Evolutionary conservation across 805 yeast species (phyloP), one percentile per base, ranked within the genome.

Genomic region (Ogataea paradorogensis): DNA sequence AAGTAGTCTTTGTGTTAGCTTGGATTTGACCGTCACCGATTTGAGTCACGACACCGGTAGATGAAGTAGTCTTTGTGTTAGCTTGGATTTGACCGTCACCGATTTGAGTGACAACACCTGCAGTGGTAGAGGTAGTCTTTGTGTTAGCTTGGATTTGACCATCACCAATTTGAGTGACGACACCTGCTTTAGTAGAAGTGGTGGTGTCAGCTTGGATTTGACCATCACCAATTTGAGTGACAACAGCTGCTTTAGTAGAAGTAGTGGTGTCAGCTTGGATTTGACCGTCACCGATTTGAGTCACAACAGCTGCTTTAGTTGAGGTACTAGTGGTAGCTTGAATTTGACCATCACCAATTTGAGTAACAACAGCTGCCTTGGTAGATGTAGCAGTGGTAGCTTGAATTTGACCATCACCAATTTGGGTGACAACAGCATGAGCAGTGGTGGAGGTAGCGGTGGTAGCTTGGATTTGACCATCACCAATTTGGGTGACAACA

Each of bases 401-500:
- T 59, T 77, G 82, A 59, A 76, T 66, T 61, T 78, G 82, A 53
- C 82, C 82, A 47, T 78, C 84, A 52, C 72, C 71, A 42, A 78
- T 78, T 65, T 78, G 84, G 45, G 79, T 69, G 39, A 78, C 63
- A 42, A 65, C 75, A 27, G 46, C 50, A 38, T 58, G 67, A 39
- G 59, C 66, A 30, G 65, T 45, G 27, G 62, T 70, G 64, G 57
- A 50, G 24, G 73, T 56, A 21, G 69, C 58, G 33, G 69, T 66
- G 44, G 74, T 67, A 33, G 74, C 67, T 58, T 73, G 77, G 50
- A 73, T 65, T 61, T 76, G 80, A 53, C 80, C 80, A 47, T 73
- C 79, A 49, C 67, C 66, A 40, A 74, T 73, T 58, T 72, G 78
- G 53, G 73, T 62, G 36, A 67, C 62, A 34, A 72, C 67, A 41